Percentiles rank a stretch among this genome's conserved stretches.
phyloP scores from a whole-genome alignment of 306 rosid species.

The Prunus armeniaca region DNA sequence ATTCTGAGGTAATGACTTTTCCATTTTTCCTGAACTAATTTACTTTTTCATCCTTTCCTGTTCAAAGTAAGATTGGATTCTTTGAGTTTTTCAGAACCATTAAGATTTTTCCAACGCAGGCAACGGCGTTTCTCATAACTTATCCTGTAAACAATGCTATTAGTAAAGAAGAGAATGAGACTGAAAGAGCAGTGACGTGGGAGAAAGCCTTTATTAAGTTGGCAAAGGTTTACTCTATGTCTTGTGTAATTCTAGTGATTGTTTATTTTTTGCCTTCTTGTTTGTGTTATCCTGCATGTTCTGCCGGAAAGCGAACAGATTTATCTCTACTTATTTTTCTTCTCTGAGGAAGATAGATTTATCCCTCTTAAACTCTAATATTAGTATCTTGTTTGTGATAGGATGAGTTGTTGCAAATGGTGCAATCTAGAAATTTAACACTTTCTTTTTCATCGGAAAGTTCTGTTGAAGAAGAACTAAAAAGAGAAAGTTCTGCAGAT shows the following conservation, averaged over 20 bases:
- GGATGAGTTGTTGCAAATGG: slow-evolving; percentile 82
- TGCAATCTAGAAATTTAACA: slow-evolving; percentile 74
- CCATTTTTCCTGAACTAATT: neutral
- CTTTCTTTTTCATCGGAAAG: slow-evolving; percentile 97
- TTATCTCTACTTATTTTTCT: too few relatives aligned
- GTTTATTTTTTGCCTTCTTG: neutral
- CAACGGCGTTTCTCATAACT: slow-evolving; percentile 80
- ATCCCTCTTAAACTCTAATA: neutral
- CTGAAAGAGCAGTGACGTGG: slow-evolving; percentile 83
- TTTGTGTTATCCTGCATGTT: slow-evolving; percentile 4
- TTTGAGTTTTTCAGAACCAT: slow-evolving; percentile 29
- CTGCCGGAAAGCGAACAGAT: neutral
- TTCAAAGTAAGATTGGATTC: slow-evolving; percentile 17
- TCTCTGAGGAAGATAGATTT: neutral
- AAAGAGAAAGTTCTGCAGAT: slow-evolving; percentile 95
- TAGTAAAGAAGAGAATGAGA: slow-evolving; percentile 61
- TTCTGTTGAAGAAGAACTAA: slow-evolving; percentile 93
- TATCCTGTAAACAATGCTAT: slow-evolving; percentile 90
- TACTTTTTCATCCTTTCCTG: neutral
- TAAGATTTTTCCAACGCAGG: slow-evolving; percentile 56
- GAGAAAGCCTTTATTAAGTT: slow-evolving; percentile 89
- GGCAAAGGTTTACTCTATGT: slow-evolving; percentile 65
- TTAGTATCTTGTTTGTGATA: slow-evolving; percentile 33
- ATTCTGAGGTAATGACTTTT: slow-evolving; percentile 65
- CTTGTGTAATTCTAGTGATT: slow-evolving; percentile 7